Percentiles rank a stretch among this genome's conserved stretches.
Evolutionary conservation across 208 protist genomes (phyloP).

Genomic region (Acanthamoeba quina): DNA sequence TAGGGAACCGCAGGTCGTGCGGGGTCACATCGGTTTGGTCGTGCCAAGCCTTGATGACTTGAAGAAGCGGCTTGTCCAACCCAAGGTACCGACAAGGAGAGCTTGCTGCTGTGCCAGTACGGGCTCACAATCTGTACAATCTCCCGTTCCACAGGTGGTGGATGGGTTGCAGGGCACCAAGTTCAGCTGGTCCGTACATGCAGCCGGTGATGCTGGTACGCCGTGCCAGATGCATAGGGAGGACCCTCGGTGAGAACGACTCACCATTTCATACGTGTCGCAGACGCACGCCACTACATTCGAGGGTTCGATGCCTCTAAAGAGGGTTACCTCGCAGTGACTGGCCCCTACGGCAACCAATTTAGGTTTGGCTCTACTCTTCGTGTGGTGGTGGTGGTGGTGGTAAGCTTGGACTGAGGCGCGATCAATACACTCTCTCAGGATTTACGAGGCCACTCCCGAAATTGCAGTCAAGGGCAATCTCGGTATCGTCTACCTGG

Average conservation of each 20-base stretch:
- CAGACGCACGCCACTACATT: conserved; percentile 11
- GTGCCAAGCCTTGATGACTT: not conserved
- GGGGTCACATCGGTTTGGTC: conserved; percentile 41
- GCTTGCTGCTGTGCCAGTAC: not conserved
- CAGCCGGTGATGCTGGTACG: not conserved
- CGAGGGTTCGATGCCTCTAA: not conserved
- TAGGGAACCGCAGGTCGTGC: conserved; percentile 27
- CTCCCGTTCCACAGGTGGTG: not conserved
- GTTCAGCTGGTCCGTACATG: not conserved
- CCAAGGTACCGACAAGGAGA: not conserved
- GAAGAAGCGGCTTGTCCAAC: not conserved
- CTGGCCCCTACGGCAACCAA: conserved; percentile 41
- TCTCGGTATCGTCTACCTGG: conserved; percentile 40
- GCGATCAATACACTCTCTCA: not conserved
- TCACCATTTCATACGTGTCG: not conserved
- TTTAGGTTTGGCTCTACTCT: not conserved
- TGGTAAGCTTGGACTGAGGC: not conserved
- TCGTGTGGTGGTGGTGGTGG: not conserved
- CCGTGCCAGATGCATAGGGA: not conserved
- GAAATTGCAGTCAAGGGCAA: conserved; percentile 6
- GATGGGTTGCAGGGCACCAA: not conserved
- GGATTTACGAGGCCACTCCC: not conserved
- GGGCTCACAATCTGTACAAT: too few relatives aligned
- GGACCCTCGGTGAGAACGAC: too few relatives aligned
- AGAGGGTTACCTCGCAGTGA: conserved; percentile 38